Conservation (phyloP, 2,329 filamentous ascomycete genomes). For the Chaetothyriales sp. region DNA sequence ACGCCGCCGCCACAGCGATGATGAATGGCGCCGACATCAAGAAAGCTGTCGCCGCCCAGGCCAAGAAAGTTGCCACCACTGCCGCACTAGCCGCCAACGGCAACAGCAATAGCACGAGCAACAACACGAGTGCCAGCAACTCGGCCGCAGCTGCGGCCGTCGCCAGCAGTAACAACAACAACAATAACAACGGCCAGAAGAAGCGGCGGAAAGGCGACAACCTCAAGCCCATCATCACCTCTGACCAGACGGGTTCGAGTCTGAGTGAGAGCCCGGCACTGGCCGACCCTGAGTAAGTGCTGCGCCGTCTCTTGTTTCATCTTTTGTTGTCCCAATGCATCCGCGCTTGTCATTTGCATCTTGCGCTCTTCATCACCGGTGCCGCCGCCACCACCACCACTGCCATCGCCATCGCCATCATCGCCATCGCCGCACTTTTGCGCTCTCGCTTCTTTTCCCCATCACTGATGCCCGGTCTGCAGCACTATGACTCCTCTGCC, state of each 20-base stretch:
- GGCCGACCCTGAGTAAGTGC: conserved; percentile 22
- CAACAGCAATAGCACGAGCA: conserved; percentile 9
- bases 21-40: conserved; percentile 52
- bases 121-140: not conserved
- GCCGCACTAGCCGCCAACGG: conserved; percentile 34
- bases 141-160: not conserved
- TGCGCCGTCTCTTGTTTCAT: conserved; percentile 1
- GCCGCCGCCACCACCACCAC: not conserved
- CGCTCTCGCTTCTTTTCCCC: conserved; percentile 4
- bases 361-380: conserved; percentile 1
- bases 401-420: not conserved
- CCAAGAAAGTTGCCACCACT: conserved; percentile 45
- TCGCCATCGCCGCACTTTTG: conserved; percentile 1
- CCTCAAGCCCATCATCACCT: conserved; percentile 53
- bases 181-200: conserved; percentile 39
- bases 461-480: conserved; percentile 13
- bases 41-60: conserved; percentile 50
- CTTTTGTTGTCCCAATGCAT: conserved; percentile 2
- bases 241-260: conserved; percentile 29
- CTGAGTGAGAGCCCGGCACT: conserved; percentile 23
- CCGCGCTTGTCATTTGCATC: not conserved
- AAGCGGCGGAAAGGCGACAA: conserved; percentile 50
- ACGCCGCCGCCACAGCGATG: conserved; percentile 21
- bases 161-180: not conserved
- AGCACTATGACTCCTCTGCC: conserved; percentile 25